Base-by-base conservation (phyloP, 257 asterid species). In the Ilex asprella region DNA sequence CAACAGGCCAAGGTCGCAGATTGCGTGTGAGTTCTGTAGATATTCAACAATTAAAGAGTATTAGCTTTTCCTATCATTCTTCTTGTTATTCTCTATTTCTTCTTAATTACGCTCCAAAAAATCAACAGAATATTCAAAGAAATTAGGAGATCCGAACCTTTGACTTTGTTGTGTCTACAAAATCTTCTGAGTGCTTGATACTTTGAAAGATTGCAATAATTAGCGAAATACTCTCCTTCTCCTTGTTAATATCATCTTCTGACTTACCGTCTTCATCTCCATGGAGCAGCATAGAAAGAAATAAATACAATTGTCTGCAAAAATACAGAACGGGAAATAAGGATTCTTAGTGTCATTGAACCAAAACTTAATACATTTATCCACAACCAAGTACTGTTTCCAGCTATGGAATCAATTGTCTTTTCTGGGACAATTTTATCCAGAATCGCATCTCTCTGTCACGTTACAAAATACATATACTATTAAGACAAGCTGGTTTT, bases 221-320 rank as follows among this genome's bases (percentile, higher is more conserved):
- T 43, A 78, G 67, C 13, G 86, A 78, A 63, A 83, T 63, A 56
- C 80, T 86, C 62, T 87, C 97, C 81, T 81, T 85, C 71, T 87
- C 87, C 78, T 75, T 90, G 82, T 72, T 79, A 65, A 63, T 60
- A 72, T 61, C 67, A 75, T 58, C 69, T 72, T 87, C 89, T 65
- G 86, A 73, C 74, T 87, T 87, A 39, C 85, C 83, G 56, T 85
- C 96, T 68, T 78, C 90, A 62, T 87, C 90, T 61, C 81, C 92
- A 55, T 80, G 87, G 77, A 87, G 79, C 81, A 93, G 84, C 99
- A 84, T 85, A 53, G 99, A 87, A 63, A 93, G 85, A 80, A 93
- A 86, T 60, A 84, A 62, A 72, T 86, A 67, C 74, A 87, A 69
- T 64, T 89, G 86, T 96, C 99, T 92, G 88, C 61, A 76, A 76